phyloP scores from a whole-genome alignment of 2,329 filamentous ascomycete species.

The Diaporthe destruens region DNA sequence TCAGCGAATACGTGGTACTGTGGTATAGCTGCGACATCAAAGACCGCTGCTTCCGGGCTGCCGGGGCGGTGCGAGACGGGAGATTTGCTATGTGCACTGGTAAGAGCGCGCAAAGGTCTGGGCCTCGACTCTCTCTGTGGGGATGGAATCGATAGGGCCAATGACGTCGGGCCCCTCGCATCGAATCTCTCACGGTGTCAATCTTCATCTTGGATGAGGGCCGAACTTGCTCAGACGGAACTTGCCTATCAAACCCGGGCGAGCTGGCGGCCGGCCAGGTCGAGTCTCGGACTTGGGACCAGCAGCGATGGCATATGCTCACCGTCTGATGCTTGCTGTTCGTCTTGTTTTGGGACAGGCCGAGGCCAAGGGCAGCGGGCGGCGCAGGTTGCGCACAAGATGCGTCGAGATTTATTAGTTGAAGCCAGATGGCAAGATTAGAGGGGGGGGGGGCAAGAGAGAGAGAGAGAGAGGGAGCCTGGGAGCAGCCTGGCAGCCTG shows the following conservation, averaged over 20 bases:
- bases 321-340: constrained; percentile 11
- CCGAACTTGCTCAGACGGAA: not conserved
- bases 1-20: too few species aligned
- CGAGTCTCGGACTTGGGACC: constrained; percentile 1
- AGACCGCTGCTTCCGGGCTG: constrained; percentile 1
- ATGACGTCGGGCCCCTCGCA: constrained; percentile 26
- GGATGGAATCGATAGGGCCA: too few species aligned
- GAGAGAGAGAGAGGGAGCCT: not conserved
- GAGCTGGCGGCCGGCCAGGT: not conserved
- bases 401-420: constrained; percentile 6
- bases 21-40: constrained; percentile 2
- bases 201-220: constrained; percentile 30
- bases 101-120: constrained; percentile 11
- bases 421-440: constrained; percentile 1
- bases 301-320: not conserved
- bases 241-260: constrained; percentile 14
- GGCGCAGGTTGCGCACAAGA: constrained; percentile 1
- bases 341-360: constrained; percentile 17
- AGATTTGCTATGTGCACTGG: too few species aligned
- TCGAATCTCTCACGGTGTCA: constrained; percentile 30
- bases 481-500: too few species aligned
- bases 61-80: constrained; percentile 1
- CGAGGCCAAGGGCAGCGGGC: not conserved
- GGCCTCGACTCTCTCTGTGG: too few species aligned
- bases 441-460: too few species aligned